A percentile compares a stretch with the other conserved stretches of the same genome.
Conservation (phyloP, 2,329 filamentous ascomycete genomes). For the Colletotrichum phormii region DNA sequence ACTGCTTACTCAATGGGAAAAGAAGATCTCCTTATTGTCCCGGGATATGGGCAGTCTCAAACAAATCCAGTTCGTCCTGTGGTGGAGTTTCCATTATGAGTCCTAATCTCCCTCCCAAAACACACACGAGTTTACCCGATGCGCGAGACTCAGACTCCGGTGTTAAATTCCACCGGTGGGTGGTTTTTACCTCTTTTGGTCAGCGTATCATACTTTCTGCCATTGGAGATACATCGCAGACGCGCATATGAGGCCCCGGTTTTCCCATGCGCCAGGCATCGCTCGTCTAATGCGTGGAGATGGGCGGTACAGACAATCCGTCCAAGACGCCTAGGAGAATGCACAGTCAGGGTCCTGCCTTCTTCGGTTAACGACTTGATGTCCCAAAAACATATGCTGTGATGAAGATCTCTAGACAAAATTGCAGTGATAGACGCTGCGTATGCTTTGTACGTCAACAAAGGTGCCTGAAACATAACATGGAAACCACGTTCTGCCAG, state of each 20-base stretch:
- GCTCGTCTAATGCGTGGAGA: conserved; percentile 21
- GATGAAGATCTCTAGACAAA: conserved; percentile 23
- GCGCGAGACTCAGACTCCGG: neutral
- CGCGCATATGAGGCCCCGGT: conserved; percentile 5
- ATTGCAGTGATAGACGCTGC: neutral
- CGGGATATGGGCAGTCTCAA: no score
- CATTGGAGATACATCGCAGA: neutral
- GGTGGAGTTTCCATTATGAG: neutral
- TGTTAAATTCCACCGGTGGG: neutral
- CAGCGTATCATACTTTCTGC: neutral
- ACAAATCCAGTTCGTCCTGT: neutral
- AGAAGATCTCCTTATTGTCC: neutral
- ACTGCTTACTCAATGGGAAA: neutral
- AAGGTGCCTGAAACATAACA: neutral
- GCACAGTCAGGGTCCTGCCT: conserved; percentile 31
- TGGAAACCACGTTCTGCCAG: conserved; percentile 21
- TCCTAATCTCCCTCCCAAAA: neutral
- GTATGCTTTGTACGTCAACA: neutral
- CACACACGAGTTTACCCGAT: neutral
- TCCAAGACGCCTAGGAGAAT: conserved; percentile 11
- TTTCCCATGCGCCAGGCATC: conserved; percentile 22
- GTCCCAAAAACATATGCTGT: neutral
- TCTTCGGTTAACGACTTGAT: conserved; percentile 3
- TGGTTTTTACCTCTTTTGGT: neutral
- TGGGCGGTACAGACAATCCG: neutral